A percentile compares a stretch with the other conserved stretches of the same genome.
phyloP scores from a whole-genome alignment of 1,284 basidiomycete species.

The Microbotryum violaceum region DNA sequence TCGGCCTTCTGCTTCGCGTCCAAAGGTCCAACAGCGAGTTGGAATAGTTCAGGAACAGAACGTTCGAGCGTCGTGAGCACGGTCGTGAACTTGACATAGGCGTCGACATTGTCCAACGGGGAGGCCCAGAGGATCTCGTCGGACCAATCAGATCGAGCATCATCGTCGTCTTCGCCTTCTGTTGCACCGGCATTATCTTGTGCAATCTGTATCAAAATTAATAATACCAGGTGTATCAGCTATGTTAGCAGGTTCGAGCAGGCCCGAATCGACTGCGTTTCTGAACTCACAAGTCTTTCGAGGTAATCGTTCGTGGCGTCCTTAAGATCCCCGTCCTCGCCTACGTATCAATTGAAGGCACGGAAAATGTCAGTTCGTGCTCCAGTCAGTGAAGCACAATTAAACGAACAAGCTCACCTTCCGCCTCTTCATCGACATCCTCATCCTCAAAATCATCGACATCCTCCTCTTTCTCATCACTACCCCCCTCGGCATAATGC shows the following conservation, averaged over 20 bases:
- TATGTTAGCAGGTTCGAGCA: neutral
- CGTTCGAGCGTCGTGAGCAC: constrained; percentile 20
- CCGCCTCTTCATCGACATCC: constrained; percentile 23
- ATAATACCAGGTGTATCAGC: constrained; percentile 4
- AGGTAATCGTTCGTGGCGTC: constrained; percentile 27
- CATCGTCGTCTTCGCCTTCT: constrained; percentile 22
- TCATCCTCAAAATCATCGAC: constrained; percentile 31
- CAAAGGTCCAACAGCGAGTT: neutral
- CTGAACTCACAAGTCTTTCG: constrained; percentile 23
- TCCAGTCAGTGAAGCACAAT: too few species aligned
- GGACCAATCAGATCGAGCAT: constrained; percentile 32
- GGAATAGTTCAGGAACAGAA: neutral
- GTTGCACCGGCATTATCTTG: too few species aligned
- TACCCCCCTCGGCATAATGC: constrained; percentile 15
- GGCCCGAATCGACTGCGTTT: constrained; percentile 4
- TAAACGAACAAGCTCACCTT: constrained; percentile 1
- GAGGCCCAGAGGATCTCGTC: constrained; percentile 37
- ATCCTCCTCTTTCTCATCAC: constrained; percentile 25
- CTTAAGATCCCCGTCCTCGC: constrained; percentile 21
- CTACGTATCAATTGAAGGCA: too few species aligned
- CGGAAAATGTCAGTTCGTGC: too few species aligned
- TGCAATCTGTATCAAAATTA: neutral
- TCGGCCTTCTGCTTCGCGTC: neutral
- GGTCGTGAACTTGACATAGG: constrained; percentile 32
- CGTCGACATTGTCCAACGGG: constrained; percentile 36